These are phyloP conservation scores for Nemania sp. DNA, from an alignment of 2,329 filamentous ascomycete species.

Conservation along the genomic window DNA sequence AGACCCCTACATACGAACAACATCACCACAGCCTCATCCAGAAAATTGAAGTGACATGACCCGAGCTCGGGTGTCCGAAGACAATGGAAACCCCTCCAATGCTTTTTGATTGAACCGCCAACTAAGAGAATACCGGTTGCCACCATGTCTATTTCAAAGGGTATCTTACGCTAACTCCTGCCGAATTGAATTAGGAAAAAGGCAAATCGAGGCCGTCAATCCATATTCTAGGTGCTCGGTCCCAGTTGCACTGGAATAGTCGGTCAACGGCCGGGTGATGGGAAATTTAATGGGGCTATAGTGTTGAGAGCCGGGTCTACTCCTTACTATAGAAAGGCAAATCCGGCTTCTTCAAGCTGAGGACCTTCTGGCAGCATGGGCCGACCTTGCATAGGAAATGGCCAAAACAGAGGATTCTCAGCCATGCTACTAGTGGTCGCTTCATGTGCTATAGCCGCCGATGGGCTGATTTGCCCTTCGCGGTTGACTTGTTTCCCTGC, in stretches of 20 bases:
- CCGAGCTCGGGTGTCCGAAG: conserved; percentile 5
- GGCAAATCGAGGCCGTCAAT: conserved; percentile 11
- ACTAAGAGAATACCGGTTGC: conserved; percentile 8
- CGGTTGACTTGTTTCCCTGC: conserved; percentile 17
- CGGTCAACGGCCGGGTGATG: background rate
- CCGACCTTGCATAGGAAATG: conserved; percentile 70
- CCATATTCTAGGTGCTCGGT: conserved; percentile 2
- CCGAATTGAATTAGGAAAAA: conserved; percentile 3
- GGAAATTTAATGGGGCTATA: conserved; percentile 7
- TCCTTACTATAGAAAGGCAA: conserved; percentile 55
- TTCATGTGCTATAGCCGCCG: conserved; percentile 7
- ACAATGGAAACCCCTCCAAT: conserved; percentile 1
- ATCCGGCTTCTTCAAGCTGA: conserved; percentile 64
- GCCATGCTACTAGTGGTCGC: conserved; percentile 44
- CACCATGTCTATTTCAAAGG: conserved; percentile 25
- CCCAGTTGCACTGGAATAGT: background rate
- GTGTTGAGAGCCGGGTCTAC: background rate
- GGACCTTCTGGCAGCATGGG: conserved; percentile 64
- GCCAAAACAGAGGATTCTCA: conserved; percentile 68
- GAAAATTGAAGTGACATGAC: background rate
- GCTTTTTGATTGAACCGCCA: background rate
- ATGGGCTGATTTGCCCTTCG: conserved; percentile 3
- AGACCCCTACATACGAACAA: background rate
- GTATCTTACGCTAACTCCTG: conserved; percentile 34
- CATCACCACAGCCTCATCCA: background rate